Evolutionary conservation across 768 basidiomycete species (phyloP).

Genomic region (Phlebiopsis gigantea): DNA sequence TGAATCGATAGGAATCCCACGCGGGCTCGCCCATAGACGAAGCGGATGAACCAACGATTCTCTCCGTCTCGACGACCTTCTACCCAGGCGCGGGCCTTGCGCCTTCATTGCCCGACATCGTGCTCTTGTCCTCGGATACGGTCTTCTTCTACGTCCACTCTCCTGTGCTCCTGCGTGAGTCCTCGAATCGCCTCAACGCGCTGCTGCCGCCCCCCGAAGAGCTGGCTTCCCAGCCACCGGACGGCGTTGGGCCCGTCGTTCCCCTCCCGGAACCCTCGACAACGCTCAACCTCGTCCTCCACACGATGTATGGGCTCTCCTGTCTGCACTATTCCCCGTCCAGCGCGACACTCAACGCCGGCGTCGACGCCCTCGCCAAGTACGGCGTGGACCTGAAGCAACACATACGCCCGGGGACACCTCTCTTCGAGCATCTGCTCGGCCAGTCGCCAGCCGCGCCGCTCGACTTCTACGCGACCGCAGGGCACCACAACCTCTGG

Average conservation of each 20-base stretch:
- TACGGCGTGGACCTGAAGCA: constrained; percentile 57
- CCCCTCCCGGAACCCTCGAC: constrained; percentile 54
- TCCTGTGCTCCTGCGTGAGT: constrained; percentile 49
- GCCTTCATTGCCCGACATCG: constrained; percentile 51
- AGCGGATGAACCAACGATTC: constrained; percentile 32
- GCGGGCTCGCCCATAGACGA: background rate
- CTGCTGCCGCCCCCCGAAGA: constrained; percentile 42
- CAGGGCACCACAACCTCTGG: constrained; percentile 59
- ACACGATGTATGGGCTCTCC: constrained; percentile 66
- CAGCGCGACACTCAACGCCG: constrained; percentile 49
- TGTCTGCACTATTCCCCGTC: constrained; percentile 72
- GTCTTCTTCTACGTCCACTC: constrained; percentile 84
- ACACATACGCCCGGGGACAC: constrained; percentile 43
- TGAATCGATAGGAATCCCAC: background rate
- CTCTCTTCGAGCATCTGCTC: constrained; percentile 56
- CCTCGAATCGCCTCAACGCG: constrained; percentile 58
- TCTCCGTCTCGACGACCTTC: constrained; percentile 82
- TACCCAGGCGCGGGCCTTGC: constrained; percentile 60
- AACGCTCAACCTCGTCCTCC: constrained; percentile 68
- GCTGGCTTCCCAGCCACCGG: constrained; percentile 20
- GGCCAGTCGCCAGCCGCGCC: constrained; percentile 65
- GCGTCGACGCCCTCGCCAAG: constrained; percentile 48
- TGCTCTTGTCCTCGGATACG: constrained; percentile 65
- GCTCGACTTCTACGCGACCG: constrained; percentile 67
- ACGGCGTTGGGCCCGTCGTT: constrained; percentile 49